Conservation (phyloP, 2,329 filamentous ascomycete genomes). For the Epicoccum nigrum region DNA sequence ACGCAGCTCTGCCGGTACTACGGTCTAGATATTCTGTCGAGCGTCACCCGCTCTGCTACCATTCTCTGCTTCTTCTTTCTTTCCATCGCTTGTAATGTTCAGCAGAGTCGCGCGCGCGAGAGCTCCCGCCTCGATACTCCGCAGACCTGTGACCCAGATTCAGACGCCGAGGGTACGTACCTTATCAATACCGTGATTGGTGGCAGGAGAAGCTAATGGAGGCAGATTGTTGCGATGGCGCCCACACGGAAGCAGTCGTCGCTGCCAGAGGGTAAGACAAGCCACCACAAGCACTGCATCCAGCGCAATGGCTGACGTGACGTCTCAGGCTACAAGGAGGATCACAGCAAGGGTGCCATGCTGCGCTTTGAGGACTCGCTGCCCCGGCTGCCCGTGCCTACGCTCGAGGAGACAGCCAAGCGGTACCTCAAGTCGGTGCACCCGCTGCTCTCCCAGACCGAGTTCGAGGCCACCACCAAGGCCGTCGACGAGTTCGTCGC, state of each 20-base stretch:
- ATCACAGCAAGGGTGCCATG: slow-evolving; percentile 79
- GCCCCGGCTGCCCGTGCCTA: slow-evolving; percentile 77
- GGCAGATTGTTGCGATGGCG: slow-evolving; percentile 46
- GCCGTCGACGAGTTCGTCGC: slow-evolving; percentile 88
- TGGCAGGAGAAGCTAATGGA: slow-evolving; percentile 12
- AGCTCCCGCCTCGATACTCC: slow-evolving; percentile 47
- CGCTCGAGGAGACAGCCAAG: slow-evolving; percentile 79
- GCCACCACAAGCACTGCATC: not conserved
- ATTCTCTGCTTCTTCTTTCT: not conserved
- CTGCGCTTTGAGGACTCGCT: slow-evolving; percentile 87
- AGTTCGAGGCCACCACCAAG: slow-evolving; percentile 76
- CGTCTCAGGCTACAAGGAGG: slow-evolving; percentile 74
- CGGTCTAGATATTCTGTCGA: slow-evolving; percentile 10
- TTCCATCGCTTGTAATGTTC: slow-evolving; percentile 43
- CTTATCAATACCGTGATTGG: not conserved
- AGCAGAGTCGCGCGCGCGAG: slow-evolving; percentile 49
- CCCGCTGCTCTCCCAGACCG: slow-evolving; percentile 71
- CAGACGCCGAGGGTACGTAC: slow-evolving; percentile 40
- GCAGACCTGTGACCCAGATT: slow-evolving; percentile 36
- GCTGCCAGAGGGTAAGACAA: slow-evolving; percentile 54
- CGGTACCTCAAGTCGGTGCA: slow-evolving; percentile 82
- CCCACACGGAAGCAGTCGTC: slow-evolving; percentile 51
- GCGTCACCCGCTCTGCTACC: not conserved
- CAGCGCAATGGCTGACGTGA: slow-evolving; percentile 1
- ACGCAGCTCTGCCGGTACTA: slow-evolving; percentile 1